A percentile compares a stretch with the other conserved stretches of the same genome.
phyloP scores from a whole-genome alignment of 352 stramenopile genomes.

The Globisporangium acanthophoron region DNA sequence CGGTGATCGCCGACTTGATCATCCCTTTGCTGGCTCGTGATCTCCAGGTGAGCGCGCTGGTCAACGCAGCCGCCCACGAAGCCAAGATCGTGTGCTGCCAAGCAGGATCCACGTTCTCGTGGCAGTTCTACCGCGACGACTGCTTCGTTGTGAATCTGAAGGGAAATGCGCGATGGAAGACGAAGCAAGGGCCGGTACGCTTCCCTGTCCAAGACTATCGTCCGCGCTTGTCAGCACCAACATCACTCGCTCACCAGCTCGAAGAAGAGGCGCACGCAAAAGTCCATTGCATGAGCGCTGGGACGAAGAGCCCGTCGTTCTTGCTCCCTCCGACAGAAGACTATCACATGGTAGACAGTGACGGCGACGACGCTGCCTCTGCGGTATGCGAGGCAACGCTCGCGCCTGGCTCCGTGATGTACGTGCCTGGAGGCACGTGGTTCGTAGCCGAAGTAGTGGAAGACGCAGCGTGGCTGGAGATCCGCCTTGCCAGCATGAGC shows the following conservation, averaged over 20 bases:
- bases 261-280: constrained; percentile 13
- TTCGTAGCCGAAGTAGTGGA: constrained; percentile 23
- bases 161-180: constrained; percentile 26
- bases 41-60: constrained; percentile 20
- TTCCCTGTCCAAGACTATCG: constrained; percentile 25
- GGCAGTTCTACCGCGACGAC: constrained; percentile 36
- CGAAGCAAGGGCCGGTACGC: constrained; percentile 14
- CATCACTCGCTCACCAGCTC: background rate
- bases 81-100: constrained; percentile 10
- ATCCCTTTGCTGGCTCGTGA: constrained; percentile 22
- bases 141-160: constrained; percentile 35
- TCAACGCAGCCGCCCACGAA: constrained; percentile 7
- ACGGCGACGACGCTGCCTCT: constrained; percentile 8
- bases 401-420: constrained; percentile 36
- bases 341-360: constrained; percentile 7
- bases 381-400: constrained; percentile 10
- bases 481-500: constrained; percentile 24
- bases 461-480: constrained; percentile 32
- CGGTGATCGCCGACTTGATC: constrained; percentile 13
- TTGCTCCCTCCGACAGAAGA: constrained; percentile 16
- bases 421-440: constrained; percentile 52
- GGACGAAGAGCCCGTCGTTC: background rate
- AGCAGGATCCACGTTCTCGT: constrained; percentile 15
- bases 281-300: constrained; percentile 4
- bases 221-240: constrained; percentile 10